Percentiles rank a stretch among this genome's conserved stretches.
Evolutionary conservation across 306 rosid genomes (phyloP).

Genomic region (Vigna angularis): DNA sequence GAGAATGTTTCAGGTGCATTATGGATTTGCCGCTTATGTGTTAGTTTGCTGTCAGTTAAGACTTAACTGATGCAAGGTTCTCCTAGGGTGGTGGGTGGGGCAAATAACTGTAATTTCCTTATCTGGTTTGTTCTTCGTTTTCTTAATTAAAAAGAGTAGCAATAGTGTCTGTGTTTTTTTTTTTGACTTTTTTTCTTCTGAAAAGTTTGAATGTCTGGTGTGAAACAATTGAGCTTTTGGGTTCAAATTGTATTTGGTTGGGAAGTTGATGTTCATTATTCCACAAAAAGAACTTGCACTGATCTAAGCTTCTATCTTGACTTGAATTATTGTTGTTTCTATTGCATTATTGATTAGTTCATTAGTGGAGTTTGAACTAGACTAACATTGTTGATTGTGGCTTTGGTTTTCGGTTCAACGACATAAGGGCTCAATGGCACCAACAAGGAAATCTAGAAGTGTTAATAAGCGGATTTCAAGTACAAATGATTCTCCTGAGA

Average conservation of each 20-base stretch:
- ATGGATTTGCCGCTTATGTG: not conserved
- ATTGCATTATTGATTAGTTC: slow-evolving; percentile 12
- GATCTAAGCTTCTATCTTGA: not conserved
- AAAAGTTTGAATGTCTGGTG: not conserved
- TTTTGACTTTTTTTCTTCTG: not conserved
- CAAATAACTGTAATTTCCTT: not conserved
- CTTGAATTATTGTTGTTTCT: slow-evolving; percentile 10
- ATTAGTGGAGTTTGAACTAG: slow-evolving; percentile 17
- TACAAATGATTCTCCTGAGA: slow-evolving; percentile 65
- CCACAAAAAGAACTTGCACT: slow-evolving; percentile 17
- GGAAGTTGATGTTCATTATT: not conserved
- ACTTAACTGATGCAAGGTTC: not conserved
- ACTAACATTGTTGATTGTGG: slow-evolving; percentile 13
- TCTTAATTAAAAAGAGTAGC: slow-evolving; percentile 4
- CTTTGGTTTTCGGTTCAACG: slow-evolving; percentile 48
- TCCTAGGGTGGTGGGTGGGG: not conserved
- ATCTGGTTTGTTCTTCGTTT: not conserved
- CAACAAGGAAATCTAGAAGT: slow-evolving; percentile 63
- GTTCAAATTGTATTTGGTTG: slow-evolving; percentile 1
- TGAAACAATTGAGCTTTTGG: slow-evolving; percentile 14
- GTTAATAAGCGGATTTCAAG: slow-evolving; percentile 57
- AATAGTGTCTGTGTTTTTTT: not conserved
- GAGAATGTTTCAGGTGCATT: slow-evolving; percentile 25
- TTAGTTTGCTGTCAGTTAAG: not conserved
- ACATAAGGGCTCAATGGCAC: slow-evolving; percentile 64